These are phyloP conservation scores for Zygoascus sp. DNA, from an alignment of 1,139 yeast genomes.

Conservation along the genomic window DNA sequence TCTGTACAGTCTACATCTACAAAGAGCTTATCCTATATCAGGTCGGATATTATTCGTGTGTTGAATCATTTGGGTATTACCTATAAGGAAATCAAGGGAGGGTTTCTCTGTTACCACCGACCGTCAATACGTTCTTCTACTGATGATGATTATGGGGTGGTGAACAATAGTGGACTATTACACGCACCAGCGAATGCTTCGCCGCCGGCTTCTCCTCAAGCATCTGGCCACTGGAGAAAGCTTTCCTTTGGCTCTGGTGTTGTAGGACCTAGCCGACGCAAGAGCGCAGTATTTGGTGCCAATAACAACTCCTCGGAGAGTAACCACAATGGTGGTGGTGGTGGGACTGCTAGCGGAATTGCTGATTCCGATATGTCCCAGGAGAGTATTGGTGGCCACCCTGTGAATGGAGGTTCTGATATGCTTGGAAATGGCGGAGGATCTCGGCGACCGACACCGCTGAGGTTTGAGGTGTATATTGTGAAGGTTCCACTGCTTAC, in stretches of 20 bases:
- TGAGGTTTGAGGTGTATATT: constrained; percentile 86
- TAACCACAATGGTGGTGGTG: constrained; percentile 19
- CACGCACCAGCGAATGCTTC: constrained; percentile 9
- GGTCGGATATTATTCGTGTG: constrained; percentile 78
- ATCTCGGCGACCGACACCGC: constrained; percentile 42
- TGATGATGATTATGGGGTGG: constrained; percentile 10
- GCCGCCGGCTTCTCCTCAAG: constrained; percentile 21
- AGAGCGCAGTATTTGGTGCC: constrained; percentile 17
- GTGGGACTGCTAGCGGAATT: too few species aligned
- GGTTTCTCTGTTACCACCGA: constrained; percentile 78
- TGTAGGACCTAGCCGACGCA: constrained; percentile 25
- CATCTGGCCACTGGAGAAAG: constrained; percentile 33
- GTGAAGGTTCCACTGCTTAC: constrained; percentile 90
- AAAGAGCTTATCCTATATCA: constrained; percentile 81
- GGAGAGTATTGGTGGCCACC: constrained; percentile 38
- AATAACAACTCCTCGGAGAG: constrained; percentile 27
- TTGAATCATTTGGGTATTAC: constrained; percentile 73
- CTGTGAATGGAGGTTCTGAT: constrained; percentile 50
- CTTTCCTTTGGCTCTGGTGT: constrained; percentile 34
- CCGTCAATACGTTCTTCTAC: constrained; percentile 35
- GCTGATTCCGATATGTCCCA: constrained; percentile 28
- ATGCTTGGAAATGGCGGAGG: constrained; percentile 41
- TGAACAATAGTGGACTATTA: neutral
- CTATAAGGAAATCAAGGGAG: constrained; percentile 89
- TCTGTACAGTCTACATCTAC: constrained; percentile 95